Evolutionary conservation across 352 stramenopile genomes (phyloP).

Genomic region (Globisporangium paroecandrum): DNA sequence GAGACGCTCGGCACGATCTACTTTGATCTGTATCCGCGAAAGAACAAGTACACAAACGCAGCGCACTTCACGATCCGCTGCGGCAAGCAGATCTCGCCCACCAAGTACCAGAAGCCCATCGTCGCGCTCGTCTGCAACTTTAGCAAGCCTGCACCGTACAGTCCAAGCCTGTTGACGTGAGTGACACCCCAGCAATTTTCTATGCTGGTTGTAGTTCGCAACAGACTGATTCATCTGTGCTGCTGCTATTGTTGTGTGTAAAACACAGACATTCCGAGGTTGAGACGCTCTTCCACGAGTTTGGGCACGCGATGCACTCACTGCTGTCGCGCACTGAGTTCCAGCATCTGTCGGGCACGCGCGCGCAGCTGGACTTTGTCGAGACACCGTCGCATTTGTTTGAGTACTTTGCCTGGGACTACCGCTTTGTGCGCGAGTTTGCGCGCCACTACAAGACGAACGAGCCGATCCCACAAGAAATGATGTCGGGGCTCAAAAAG

Average conservation of each 20-base stretch:
- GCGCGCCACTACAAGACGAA: slow-evolving; percentile 80
- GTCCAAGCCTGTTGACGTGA: slow-evolving; percentile 69
- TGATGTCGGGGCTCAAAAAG: slow-evolving; percentile 68
- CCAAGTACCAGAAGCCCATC: slow-evolving; percentile 91
- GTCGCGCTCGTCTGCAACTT: slow-evolving; percentile 93
- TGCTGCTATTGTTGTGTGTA: neutral
- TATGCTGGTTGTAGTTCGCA: too few species aligned
- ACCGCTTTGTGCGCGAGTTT: slow-evolving; percentile 81
- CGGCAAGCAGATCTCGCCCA: slow-evolving; percentile 58
- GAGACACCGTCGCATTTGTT: slow-evolving; percentile 96
- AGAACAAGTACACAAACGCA: slow-evolving; percentile 83
- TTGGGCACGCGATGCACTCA: slow-evolving; percentile 97
- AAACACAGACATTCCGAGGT: slow-evolving; percentile 87
- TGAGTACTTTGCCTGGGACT: slow-evolving; percentile 96
- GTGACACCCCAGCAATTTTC: neutral
- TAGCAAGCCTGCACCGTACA: slow-evolving; percentile 67
- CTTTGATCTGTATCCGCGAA: slow-evolving; percentile 92
- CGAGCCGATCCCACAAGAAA: slow-evolving; percentile 65
- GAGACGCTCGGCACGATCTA: slow-evolving; percentile 90
- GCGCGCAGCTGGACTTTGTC: slow-evolving; percentile 94
- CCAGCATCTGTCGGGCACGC: slow-evolving; percentile 96
- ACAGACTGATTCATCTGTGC: too few species aligned
- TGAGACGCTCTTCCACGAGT: slow-evolving; percentile 98
- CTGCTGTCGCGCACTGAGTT: slow-evolving; percentile 94
- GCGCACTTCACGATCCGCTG: slow-evolving; percentile 97